Base-by-base conservation (phyloP, 2,329 filamentous ascomycete species). In the Fragosphaeria purpurea region DNA sequence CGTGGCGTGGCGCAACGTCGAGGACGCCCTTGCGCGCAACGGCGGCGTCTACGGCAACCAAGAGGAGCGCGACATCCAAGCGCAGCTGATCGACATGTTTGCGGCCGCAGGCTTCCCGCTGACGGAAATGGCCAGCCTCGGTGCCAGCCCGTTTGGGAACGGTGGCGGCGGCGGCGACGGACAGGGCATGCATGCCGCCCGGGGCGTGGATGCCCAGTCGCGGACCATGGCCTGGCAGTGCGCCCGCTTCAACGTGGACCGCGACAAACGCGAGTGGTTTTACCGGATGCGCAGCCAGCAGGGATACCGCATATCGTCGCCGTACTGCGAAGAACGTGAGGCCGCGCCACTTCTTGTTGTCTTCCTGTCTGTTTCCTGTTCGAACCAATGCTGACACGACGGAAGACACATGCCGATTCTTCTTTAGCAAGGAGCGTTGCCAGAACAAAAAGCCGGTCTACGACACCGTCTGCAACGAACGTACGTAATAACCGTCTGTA, bases 391-490 rank as follows among this genome's bases (percentile, higher is more conserved):
- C 47, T 44, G 32, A 39, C 13, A 40, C 34, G 35, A 7, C 6
- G 7, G 12, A 41, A 56, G 55, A 57, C 44, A 57, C 55, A 1
- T 57, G 55, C 46, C 41, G 46, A 2, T 54, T 43, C 44, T 57
- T 57, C 38, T 57, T 53, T 10, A 37, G 48, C 3, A 10, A 33
- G 4, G 47, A 51, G 8, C 1, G 7, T 4, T 57, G 55, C 48
- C 9, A 1, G 10, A 30, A n/a, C 46, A 51, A 54, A 33, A 55
- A 55, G 44, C 13, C 32, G 8, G 7, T 0, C 3, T 33, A 34
- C 6, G 51, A 53, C 10, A 13, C 39, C 1, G n/a, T 53, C 4
- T 57, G 55, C 50, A 50, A 52, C 37, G 22, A 35, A 2, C 53
- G 52, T 54, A 41, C 4, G 50, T 30, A 8, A 32, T n/a, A 34